These are phyloP conservation scores for Pseudogymnoascus sp. DNA, from an alignment of 2,329 filamentous ascomycete genomes.

Conservation along the genomic window DNA sequence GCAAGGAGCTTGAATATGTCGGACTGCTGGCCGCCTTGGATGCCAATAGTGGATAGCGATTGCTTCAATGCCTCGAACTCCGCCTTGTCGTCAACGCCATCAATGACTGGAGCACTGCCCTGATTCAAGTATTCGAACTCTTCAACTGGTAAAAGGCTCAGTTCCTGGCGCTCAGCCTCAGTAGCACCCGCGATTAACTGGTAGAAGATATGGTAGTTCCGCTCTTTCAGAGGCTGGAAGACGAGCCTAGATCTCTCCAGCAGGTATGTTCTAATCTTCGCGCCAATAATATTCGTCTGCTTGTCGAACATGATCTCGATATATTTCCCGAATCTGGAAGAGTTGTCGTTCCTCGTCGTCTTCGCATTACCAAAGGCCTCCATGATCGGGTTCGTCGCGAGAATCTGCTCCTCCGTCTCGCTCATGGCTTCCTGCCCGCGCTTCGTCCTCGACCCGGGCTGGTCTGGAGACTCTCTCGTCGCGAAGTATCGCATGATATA, in stretches of 20 bases:
- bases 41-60: constrained; percentile 81
- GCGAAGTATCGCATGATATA: constrained; percentile 99
- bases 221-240: constrained; percentile 93
- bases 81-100: constrained; percentile 89
- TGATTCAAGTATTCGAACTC: constrained; percentile 96
- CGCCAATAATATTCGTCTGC: constrained; percentile 90
- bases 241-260: constrained; percentile 91
- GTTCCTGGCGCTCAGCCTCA: constrained; percentile 69
- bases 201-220: constrained; percentile 99
- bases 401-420: constrained; percentile 95
- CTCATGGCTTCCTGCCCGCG: constrained; percentile 76
- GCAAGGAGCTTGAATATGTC: constrained; percentile 87
- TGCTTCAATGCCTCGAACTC: constrained; percentile 85
- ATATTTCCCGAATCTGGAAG: constrained; percentile 97
- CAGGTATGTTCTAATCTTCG: constrained; percentile 92
- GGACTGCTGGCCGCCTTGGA: constrained; percentile 61
- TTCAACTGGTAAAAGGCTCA: constrained; percentile 72
- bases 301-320: constrained; percentile 99
- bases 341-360: constrained; percentile 99
- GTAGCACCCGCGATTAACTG: constrained; percentile 90
- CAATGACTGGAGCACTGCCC: constrained; percentile 81
- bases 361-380: constrained; percentile 99
- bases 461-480: constrained; percentile 87
- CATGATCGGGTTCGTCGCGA: constrained; percentile 99
- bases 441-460: constrained; percentile 68